Conservation (phyloP, 2,329 filamentous ascomycete genomes). For the Botryotinia narcissicola region DNA sequence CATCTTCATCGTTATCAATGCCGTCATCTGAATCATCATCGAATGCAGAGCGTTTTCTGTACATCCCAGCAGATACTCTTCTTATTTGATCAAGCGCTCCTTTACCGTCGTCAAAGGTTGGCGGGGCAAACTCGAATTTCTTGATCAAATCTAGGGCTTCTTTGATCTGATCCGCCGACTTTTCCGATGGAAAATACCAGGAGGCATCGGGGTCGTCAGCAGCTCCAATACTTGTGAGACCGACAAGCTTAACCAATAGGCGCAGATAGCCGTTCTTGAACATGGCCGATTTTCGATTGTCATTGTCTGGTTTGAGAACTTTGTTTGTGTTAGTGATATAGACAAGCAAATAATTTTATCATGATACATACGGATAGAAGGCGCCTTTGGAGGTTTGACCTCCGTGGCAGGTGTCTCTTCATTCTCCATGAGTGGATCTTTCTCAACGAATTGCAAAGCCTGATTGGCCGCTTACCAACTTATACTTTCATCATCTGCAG, state of each 20-base stretch:
- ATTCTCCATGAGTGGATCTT: conserved; percentile 40
- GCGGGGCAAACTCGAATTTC: conserved; percentile 74
- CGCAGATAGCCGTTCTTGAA: conserved; percentile 89
- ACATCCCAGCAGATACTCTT: conserved; percentile 54
- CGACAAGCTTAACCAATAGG: conserved; percentile 75
- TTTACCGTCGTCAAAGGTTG: conserved; percentile 69
- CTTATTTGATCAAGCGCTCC: conserved; percentile 74
- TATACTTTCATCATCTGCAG: conserved; percentile 69
- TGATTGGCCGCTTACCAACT: conserved; percentile 74
- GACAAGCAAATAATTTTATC: not conserved
- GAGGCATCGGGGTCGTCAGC: conserved; percentile 69
- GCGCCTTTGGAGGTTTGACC: conserved; percentile 42
- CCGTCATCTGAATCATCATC: conserved; percentile 69
- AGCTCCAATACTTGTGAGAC: conserved; percentile 58
- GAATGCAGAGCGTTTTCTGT: conserved; percentile 58
- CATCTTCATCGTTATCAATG: conserved; percentile 49
- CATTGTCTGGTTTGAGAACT: conserved; percentile 52
- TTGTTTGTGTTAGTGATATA: conserved; percentile 27
- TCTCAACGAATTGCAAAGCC: conserved; percentile 51
- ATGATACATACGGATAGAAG: conserved; percentile 53
- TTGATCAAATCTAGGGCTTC: conserved; percentile 71
- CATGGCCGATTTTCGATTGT: conserved; percentile 67
- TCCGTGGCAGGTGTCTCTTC: conserved; percentile 37
- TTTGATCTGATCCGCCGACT: conserved; percentile 64
- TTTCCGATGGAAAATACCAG: conserved; percentile 71